phyloP scores from a whole-genome alignment of 139 green algal genomes.

The Auxenochlorella pyrenoidosa region DNA sequence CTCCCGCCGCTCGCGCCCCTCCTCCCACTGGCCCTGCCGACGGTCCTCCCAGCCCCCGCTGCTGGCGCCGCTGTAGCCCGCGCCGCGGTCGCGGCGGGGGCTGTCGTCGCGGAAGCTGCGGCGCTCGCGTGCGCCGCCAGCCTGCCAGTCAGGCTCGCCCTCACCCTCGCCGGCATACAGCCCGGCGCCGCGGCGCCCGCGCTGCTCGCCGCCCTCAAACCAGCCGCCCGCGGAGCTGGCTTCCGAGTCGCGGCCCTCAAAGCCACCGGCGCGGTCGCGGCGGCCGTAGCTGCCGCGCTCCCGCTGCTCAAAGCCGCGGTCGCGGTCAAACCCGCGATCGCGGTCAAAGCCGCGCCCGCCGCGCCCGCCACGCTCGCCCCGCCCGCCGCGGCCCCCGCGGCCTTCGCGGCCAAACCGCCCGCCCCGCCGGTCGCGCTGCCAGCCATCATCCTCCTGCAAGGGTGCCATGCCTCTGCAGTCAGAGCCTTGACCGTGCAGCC shows the following conservation, averaged over 20 bases:
- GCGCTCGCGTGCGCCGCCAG: no score
- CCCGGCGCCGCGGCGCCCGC: neutral
- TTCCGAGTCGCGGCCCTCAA: neutral
- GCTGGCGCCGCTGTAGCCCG: neutral
- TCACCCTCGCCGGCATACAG: neutral
- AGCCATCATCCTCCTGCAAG: neutral
- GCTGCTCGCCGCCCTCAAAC: neutral
- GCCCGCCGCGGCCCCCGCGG: neutral
- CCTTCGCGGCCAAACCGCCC: neutral
- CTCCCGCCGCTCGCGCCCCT: neutral
- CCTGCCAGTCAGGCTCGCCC: neutral
- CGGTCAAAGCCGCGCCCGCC: neutral
- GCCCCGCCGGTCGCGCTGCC: neutral
- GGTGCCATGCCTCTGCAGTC: neutral
- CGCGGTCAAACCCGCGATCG: neutral
- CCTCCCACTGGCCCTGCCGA: neutral
- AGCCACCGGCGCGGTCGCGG: neutral
- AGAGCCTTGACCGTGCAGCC: no score
- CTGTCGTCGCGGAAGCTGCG: neutral
- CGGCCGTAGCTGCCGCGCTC: neutral
- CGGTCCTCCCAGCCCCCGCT: neutral
- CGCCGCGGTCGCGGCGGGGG: neutral
- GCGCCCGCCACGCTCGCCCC: neutral
- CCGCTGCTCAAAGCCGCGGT: neutral
- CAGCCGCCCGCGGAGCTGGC: neutral